Conservation (phyloP, 805 yeast species). For the Wickerhamiella allomyrinae region DNA sequence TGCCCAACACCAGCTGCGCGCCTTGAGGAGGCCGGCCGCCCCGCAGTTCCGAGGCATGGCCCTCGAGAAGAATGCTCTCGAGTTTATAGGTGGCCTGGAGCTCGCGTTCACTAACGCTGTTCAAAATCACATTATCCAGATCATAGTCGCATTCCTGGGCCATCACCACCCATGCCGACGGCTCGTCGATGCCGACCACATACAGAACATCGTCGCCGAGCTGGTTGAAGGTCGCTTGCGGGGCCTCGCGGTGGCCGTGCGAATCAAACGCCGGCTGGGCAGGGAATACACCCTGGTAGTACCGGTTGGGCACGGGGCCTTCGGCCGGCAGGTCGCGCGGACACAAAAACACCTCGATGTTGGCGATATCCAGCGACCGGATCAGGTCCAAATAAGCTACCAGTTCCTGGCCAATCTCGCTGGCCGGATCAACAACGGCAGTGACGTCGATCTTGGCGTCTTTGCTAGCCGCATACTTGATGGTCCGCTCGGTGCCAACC, state of each 20-base stretch:
- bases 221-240: conserved; percentile 27
- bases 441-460: conserved; percentile 38
- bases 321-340: conserved; percentile 31
- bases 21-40: conserved; percentile 37
- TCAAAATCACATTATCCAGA: conserved; percentile 45
- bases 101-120: conserved; percentile 23
- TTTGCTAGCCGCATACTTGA: conserved; percentile 6
- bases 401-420: conserved; percentile 51
- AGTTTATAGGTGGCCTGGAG: conserved; percentile 38
- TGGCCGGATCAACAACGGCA: conserved; percentile 56
- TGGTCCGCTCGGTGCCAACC: neutral
- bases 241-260: conserved; percentile 19
- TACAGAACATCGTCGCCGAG: conserved; percentile 42
- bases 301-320: conserved; percentile 10
- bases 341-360: conserved; percentile 39
- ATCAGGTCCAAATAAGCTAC: conserved; percentile 29
- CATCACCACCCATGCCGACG: conserved; percentile 53
- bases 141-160: conserved; percentile 41
- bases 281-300: conserved; percentile 18
- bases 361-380: conserved; percentile 27
- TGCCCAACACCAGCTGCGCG: conserved; percentile 32
- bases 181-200: conserved; percentile 43
- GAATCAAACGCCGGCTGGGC: conserved; percentile 21
- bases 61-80: conserved; percentile 50
- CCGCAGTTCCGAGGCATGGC: conserved; percentile 40